These are phyloP conservation scores for Tetradesmus obliquus DNA, from an alignment of 139 green algal species.

Conservation along the genomic window DNA sequence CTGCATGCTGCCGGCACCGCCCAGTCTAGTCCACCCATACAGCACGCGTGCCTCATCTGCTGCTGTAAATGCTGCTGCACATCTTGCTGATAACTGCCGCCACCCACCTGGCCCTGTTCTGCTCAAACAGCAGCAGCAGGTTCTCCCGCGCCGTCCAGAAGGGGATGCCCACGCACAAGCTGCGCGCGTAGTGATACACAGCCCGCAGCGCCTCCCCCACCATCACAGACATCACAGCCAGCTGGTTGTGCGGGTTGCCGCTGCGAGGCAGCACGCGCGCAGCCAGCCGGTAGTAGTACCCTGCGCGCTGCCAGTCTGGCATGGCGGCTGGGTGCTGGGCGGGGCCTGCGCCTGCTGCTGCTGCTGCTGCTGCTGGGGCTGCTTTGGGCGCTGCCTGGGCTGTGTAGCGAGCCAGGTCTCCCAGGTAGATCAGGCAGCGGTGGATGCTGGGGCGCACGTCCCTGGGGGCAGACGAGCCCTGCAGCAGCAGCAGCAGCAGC, in stretches of 20 bases:
- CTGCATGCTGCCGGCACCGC: too few species aligned
- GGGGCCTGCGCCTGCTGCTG: background rate
- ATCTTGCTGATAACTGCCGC: background rate
- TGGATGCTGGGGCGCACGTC: conserved; percentile 46
- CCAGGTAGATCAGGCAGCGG: conserved; percentile 82
- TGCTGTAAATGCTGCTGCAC: background rate
- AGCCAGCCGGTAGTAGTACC: conserved; percentile 64
- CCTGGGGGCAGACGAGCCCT: conserved; percentile 27
- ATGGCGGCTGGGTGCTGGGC: conserved; percentile 10
- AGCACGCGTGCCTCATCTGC: background rate
- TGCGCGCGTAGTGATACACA: conserved; percentile 72
- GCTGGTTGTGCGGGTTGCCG: conserved; percentile 88
- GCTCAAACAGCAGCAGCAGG: conserved; percentile 78
- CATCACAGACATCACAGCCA: conserved; percentile 82
- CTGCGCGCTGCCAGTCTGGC: background rate
- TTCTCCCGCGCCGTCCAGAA: conserved; percentile 82
- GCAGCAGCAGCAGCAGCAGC: background rate
- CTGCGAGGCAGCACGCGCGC: conserved; percentile 57
- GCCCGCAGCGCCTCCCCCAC: conserved; percentile 68
- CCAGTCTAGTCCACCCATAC: too few species aligned
- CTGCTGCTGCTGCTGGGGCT: background rate
- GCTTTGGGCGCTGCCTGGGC: conserved; percentile 48
- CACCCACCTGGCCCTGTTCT: conserved; percentile 60
- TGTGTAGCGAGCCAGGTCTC: conserved; percentile 69
- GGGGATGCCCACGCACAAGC: conserved; percentile 62